Evolutionary conservation across 2,329 filamentous ascomycete genomes (phyloP), one percentile per base, ranked within the genome.

Genomic region (Botrytis galanthina): DNA sequence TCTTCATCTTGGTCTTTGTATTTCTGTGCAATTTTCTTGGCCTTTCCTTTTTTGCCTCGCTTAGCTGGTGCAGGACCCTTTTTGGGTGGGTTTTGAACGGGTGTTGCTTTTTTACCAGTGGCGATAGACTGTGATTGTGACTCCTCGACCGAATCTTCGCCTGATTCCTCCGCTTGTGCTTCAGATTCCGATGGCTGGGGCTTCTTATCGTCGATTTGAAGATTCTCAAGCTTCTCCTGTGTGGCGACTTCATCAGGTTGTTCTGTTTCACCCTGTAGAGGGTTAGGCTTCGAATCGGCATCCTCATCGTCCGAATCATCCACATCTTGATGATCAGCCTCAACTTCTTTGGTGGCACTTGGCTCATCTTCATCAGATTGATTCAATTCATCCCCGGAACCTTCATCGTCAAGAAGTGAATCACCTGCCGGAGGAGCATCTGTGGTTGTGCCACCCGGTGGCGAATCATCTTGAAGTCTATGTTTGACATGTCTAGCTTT

Each of bases 1-100:
- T 97, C 95, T 72, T 97, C 94, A 78, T 98, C 95, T 85, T 98
- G 96, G 78, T 97, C 86, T 63, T 92, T 95, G 83, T 99, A 99
- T 81, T 97, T 98, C 74, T 89, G 85, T 5, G 93, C 93, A 2
- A 93, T 90, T 82, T 96, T 97, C 85, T 97, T 97, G 61, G 91
- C 90, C 81, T 97, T 97, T 74, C 87, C 88, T 73, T 89, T 90
- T 81, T 97, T 94, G 44, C 94, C 94, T 73, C 95, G 90, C 80
- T 90, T 92, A 46, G 82, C 79, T 73, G 82, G 86, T 22, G 74
- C 81, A 76, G 76, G 82, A 77, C 76, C 82, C 80, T 86, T 88
- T 81, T 85, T 86, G 1, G 69, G 46, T 37, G 26, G 39, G 37
- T 20, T 64, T 74, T 82, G 79, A 59, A 81, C 79, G 71, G 82